phyloP scores from a whole-genome alignment of 2,329 filamentous ascomycete genomes.

The Incumbomyces lentus region DNA sequence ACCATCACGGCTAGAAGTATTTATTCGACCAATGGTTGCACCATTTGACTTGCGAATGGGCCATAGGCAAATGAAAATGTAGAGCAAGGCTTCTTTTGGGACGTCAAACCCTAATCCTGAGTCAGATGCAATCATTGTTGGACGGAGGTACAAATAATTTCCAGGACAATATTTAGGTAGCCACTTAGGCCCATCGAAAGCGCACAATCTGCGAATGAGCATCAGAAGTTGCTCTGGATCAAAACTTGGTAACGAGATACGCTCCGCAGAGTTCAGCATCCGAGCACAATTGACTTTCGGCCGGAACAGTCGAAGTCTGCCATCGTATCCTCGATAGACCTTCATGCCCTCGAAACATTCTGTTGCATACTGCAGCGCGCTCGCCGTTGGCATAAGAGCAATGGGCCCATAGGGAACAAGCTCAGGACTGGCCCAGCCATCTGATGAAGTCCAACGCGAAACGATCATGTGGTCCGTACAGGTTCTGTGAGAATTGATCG shows the following conservation, averaged over 20 bases:
- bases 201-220: slow-evolving; percentile 55
- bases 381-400: slow-evolving; percentile 68
- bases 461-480: slow-evolving; percentile 89
- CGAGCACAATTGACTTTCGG: slow-evolving; percentile 61
- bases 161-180: slow-evolving; percentile 30
- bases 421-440: slow-evolving; percentile 64
- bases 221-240: slow-evolving; percentile 60
- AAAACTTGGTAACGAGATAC: slow-evolving; percentile 68
- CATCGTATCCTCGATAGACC: slow-evolving; percentile 57
- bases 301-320: slow-evolving; percentile 66
- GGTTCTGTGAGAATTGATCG: too few relatives aligned
- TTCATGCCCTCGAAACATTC: slow-evolving; percentile 87
- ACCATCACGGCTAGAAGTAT: slow-evolving; percentile 5
- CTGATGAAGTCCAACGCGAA: slow-evolving; percentile 52
- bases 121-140: slow-evolving; percentile 76
- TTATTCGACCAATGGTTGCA: slow-evolving; percentile 30
- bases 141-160: slow-evolving; percentile 72
- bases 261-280: slow-evolving; percentile 43
- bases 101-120: slow-evolving; percentile 69
- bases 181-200: slow-evolving; percentile 22
- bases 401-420: slow-evolving; percentile 70
- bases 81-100: slow-evolving; percentile 77
- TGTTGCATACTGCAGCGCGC: slow-evolving; percentile 76
- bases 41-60: too few relatives aligned
- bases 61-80: too few relatives aligned